Percentiles rank a stretch among this genome's conserved stretches.
phyloP scores from a whole-genome alignment of 139 green algal genomes.

The Chlorella vulgaris region DNA sequence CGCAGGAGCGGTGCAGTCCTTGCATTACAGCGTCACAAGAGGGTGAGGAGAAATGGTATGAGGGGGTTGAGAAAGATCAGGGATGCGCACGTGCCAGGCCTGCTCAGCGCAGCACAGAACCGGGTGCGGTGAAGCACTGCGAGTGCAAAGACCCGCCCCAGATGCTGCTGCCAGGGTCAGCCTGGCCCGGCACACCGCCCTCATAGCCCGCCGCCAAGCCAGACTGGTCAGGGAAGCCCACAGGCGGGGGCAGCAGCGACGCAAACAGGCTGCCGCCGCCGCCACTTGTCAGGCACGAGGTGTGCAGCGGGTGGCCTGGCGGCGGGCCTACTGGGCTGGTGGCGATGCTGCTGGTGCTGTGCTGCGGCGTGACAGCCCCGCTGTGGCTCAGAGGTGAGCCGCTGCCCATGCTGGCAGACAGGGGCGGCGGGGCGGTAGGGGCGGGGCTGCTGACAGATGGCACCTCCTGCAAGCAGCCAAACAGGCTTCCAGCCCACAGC shows the following conservation, averaged over 20 bases:
- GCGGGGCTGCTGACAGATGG: neutral
- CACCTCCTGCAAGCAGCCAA: neutral
- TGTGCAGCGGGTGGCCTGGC: neutral
- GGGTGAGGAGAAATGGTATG: too few relatives aligned
- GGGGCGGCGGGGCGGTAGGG: neutral
- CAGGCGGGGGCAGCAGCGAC: too few relatives aligned
- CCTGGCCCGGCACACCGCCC: too few relatives aligned
- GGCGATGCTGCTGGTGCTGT: constrained; percentile 25
- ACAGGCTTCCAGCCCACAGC: neutral
- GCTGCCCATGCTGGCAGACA: constrained; percentile 7
- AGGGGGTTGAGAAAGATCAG: too few relatives aligned
- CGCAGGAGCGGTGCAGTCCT: too few relatives aligned
- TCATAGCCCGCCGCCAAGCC: too few relatives aligned
- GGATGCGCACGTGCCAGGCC: too few relatives aligned
- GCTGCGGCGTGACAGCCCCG: constrained; percentile 2
- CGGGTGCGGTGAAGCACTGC: too few relatives aligned
- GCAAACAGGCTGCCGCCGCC: neutral
- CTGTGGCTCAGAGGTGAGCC: neutral
- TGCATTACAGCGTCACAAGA: too few relatives aligned
- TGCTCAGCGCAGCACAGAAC: too few relatives aligned
- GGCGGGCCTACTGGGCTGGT: neutral
- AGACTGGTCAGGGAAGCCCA: too few relatives aligned
- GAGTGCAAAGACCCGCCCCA: too few relatives aligned
- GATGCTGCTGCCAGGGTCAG: neutral
- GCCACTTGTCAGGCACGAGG: neutral